Percentiles rank a stretch among this genome's conserved stretches.
Conservation (phyloP, 176 grass and related monocot genomes). For the Dendrocalamus sinicus region DNA sequence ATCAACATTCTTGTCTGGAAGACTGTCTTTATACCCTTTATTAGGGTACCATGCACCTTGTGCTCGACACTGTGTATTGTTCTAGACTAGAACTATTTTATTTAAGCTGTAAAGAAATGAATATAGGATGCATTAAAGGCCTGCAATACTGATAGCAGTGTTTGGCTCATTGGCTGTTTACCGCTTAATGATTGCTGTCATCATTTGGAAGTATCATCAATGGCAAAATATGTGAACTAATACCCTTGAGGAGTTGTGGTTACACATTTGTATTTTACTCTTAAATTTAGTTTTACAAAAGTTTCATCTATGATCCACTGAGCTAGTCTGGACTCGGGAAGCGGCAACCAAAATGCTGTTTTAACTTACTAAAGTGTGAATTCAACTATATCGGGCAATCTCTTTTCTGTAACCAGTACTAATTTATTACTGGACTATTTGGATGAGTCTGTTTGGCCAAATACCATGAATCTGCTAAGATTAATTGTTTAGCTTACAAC, state of each 20-base stretch:
- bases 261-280: slow-evolving; percentile 14
- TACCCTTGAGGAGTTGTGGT: neutral
- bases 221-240: neutral
- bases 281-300: neutral
- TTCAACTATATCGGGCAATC: neutral
- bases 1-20: neutral
- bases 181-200: neutral
- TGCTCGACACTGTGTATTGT: slow-evolving; percentile 10
- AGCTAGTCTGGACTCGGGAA: neutral
- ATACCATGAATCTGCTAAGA: neutral
- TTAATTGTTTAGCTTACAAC: slow-evolving; percentile 31
- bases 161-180: neutral
- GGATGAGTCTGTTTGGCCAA: neutral
- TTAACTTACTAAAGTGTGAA: neutral
- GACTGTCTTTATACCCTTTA: neutral
- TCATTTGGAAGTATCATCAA: neutral
- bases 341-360: neutral
- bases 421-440: neutral
- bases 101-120: slow-evolving; percentile 3
- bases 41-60: neutral
- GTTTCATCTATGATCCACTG: neutral
- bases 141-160: neutral
- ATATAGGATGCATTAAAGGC: neutral
- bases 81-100: slow-evolving; percentile 11
- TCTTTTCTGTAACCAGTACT: neutral